Evolutionary conservation across 257 asterid genomes (phyloP), one percentile per base, ranked within the genome.

Genomic region (Gentiana macrophylla): DNA sequence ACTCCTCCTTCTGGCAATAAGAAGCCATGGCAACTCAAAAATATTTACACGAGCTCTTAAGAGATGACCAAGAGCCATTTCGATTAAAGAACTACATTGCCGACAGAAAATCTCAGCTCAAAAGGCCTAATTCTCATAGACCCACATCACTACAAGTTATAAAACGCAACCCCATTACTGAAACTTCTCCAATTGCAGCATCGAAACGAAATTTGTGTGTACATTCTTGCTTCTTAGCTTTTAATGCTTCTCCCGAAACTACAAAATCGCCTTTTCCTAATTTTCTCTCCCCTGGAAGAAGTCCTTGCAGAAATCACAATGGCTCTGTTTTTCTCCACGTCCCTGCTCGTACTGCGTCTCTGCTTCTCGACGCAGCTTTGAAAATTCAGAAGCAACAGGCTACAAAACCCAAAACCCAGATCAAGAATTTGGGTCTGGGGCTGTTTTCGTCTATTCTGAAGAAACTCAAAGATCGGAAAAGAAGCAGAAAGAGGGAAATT

Each of bases 21-120:
- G 15, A 0, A 11, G 11, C 65, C 35, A 66, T 53, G 62, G 61
- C 64, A 8, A 72, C 76, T 52, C 59, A 57, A 37, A 77, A 74
- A 65, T 78, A 74, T 65, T 58, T 83, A 37, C 81, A 79, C 61
- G 93, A 86, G 80, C 84, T 89, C 0, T 72, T 89, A 6, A 63
- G 72, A 53, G 83, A 89, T 52, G 94, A 89, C 56, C 95, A 89
- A 56, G 95, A 89, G 35, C 97, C 94, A 1, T 89, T 89, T 50
- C 90, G 70, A 2, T 73, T 90, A 12, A 74, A 77, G 52, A 63
- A 13, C 46, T 77, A 83, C 83, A 75, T 77, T 37, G 62, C 83
- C 2, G 83, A 82, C 35, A 57, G 67, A 32, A 80, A 74, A 44
- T 67, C 73, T 52, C 80, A 69, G 35, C 53, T 89, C 52, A 79